Percentiles rank a stretch among this genome's conserved stretches.
Evolutionary conservation across 1,284 basidiomycete genomes (phyloP).

Genomic region (Cutaneotrichosporon arboriforme): DNA sequence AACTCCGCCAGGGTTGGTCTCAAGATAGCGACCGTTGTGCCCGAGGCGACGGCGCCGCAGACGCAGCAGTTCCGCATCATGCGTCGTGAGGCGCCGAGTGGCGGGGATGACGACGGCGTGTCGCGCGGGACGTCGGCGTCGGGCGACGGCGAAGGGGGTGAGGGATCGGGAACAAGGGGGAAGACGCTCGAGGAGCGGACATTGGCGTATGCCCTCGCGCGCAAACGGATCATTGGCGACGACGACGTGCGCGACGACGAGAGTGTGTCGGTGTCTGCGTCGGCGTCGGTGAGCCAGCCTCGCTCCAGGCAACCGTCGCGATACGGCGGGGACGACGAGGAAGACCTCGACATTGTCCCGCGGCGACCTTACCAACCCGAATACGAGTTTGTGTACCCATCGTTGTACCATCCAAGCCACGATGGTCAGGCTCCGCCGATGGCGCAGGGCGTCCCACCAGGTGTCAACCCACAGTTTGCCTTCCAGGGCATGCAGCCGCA

Average conservation of each 20-base stretch:
- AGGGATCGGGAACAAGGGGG: slow-evolving; percentile 11
- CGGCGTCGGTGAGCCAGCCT: slow-evolving; percentile 3
- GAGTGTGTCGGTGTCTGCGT: slow-evolving; percentile 2
- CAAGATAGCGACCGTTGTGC: slow-evolving; percentile 13
- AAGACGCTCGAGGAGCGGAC: slow-evolving; percentile 43
- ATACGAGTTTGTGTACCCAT: slow-evolving; percentile 35
- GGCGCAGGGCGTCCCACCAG: slow-evolving; percentile 1
- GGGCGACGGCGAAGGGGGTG: slow-evolving; percentile 14
- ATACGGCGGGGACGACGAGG: slow-evolving; percentile 21
- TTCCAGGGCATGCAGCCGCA: slow-evolving; percentile 4
- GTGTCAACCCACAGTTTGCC: slow-evolving; percentile 2
- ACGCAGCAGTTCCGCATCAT: slow-evolving; percentile 41
- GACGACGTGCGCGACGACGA: slow-evolving; percentile 16
- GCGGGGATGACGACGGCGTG: slow-evolving; percentile 11
- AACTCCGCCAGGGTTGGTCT: slow-evolving; percentile 22
- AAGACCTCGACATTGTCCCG: slow-evolving; percentile 38
- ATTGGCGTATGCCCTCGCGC: slow-evolving; percentile 34
- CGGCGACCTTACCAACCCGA: slow-evolving; percentile 20
- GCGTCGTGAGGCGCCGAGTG: slow-evolving; percentile 26
- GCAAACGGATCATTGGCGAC: slow-evolving; percentile 38
- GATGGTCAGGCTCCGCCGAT: neutral
- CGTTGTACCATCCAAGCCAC: slow-evolving; percentile 28
- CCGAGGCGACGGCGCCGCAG: slow-evolving; percentile 13
- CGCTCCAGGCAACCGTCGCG: slow-evolving; percentile 17
- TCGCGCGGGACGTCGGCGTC: slow-evolving; percentile 19